Conservation (phyloP, 2,329 filamentous ascomycete genomes). For the Huntiella savannae region DNA sequence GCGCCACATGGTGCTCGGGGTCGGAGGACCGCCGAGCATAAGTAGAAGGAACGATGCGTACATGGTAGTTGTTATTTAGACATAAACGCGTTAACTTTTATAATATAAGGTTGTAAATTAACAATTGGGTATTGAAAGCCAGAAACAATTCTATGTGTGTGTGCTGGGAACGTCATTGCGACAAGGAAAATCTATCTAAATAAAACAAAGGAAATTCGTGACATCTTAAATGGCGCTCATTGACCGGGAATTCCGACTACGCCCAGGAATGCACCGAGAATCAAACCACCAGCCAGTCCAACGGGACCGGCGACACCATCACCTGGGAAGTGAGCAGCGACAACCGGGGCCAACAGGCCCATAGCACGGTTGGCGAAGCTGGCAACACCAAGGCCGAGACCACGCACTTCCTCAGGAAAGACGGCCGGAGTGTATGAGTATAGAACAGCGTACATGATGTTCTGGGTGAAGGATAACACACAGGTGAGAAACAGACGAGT, state of each 20-base stretch:
- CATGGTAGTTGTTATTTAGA: not conserved
- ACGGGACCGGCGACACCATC: slow-evolving; percentile 38
- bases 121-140: no score
- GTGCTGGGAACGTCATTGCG: no score
- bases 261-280: slow-evolving; percentile 38
- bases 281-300: slow-evolving; percentile 36
- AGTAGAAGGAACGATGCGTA: not conserved
- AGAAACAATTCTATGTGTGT: no score
- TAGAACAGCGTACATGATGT: slow-evolving; percentile 59
- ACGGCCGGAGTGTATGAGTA: slow-evolving; percentile 64
- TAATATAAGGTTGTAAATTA: no score
- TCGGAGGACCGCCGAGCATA: not conserved
- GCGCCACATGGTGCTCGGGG: slow-evolving; percentile 42
- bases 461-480: slow-evolving; percentile 52
- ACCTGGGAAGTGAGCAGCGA: slow-evolving; percentile 42
- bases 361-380: slow-evolving; percentile 51
- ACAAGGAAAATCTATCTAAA: no score
- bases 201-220: no score
- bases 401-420: slow-evolving; percentile 52
- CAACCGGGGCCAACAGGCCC: slow-evolving; percentile 48
- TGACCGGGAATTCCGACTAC: slow-evolving; percentile 37
- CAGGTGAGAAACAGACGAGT: slow-evolving; percentile 42
- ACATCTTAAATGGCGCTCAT: no score
- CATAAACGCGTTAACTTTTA: slow-evolving; percentile 16
- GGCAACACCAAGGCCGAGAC: slow-evolving; percentile 53